Conservation (phyloP, 2,329 filamentous ascomycete genomes). For the Nigrograna mackinnonii region DNA sequence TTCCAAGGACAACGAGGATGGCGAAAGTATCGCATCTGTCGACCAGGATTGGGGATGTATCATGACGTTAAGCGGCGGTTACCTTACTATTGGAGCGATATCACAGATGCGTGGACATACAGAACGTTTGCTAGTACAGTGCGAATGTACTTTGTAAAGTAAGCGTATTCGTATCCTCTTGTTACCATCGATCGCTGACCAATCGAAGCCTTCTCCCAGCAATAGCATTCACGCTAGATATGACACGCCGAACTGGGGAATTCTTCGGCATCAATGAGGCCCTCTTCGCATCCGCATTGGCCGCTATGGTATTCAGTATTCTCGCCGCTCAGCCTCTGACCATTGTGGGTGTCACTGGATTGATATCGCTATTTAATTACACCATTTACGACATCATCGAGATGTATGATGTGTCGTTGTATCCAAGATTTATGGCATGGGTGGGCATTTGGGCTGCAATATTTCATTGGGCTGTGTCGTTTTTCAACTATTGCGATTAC, state of each 20-base stretch:
- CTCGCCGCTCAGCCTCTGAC: constrained; percentile 58
- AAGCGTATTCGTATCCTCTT: constrained; percentile 17
- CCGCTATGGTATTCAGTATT: constrained; percentile 58
- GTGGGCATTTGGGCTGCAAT: constrained; percentile 61
- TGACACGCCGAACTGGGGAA: constrained; percentile 57
- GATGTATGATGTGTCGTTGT: constrained; percentile 53
- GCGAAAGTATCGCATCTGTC: constrained; percentile 45
- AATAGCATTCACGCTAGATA: constrained; percentile 62
- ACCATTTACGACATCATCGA: constrained; percentile 62
- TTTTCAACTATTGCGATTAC: constrained; percentile 59
- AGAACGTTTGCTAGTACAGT: constrained; percentile 58
- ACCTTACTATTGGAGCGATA: constrained; percentile 62
- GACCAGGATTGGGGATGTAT: constrained; percentile 57
- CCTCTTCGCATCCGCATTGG: constrained; percentile 59
- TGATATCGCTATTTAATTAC: constrained; percentile 58
- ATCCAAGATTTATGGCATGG: constrained; percentile 60
- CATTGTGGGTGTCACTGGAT: constrained; percentile 60
- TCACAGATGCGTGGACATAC: constrained; percentile 59
- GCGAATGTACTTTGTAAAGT: constrained; percentile 64
- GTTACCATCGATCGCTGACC: too few relatives aligned
- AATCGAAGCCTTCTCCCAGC: constrained; percentile 55
- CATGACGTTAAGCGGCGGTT: constrained; percentile 56
- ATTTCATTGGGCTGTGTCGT: constrained; percentile 59
- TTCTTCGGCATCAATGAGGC: constrained; percentile 63
- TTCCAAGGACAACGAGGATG: constrained; percentile 45